Percentiles rank a stretch among this genome's conserved stretches.
Evolutionary conservation across 306 rosid genomes (phyloP).

Genomic region (Castanea crenata): DNA sequence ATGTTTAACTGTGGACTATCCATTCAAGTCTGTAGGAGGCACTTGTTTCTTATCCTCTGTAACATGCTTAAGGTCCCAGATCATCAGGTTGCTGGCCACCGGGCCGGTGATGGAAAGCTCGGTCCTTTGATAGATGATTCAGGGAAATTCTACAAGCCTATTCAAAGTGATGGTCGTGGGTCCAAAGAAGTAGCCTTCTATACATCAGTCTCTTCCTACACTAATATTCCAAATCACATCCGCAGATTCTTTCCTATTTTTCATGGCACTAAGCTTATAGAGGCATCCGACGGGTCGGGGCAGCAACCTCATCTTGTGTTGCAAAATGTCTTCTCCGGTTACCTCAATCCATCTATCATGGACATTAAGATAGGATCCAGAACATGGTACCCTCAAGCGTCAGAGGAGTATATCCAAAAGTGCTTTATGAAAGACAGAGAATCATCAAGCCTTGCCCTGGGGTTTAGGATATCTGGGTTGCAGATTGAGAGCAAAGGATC

Average conservation of each 20-base stretch:
- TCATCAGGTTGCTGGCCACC: conserved; percentile 93
- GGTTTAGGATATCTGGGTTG: conserved; percentile 77
- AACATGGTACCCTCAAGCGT: conserved; percentile 67
- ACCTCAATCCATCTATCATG: conserved; percentile 40
- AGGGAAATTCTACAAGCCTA: conserved; percentile 84
- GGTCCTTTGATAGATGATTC: conserved; percentile 79
- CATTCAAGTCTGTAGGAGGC: background rate
- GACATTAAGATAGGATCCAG: conserved; percentile 86
- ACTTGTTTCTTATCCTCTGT: conserved; percentile 6
- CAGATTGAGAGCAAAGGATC: conserved; percentile 34
- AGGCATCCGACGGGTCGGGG: conserved; percentile 81
- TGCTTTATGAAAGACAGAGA: conserved; percentile 53
- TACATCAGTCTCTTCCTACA: conserved; percentile 27
- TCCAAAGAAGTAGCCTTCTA: conserved; percentile 55
- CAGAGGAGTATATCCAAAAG: conserved; percentile 56
- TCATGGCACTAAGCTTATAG: conserved; percentile 43
- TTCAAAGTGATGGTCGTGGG: conserved; percentile 60
- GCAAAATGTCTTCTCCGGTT: conserved; percentile 38
- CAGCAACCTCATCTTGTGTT: conserved; percentile 59
- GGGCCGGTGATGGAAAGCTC: conserved; percentile 45
- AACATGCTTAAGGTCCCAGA: conserved; percentile 70
- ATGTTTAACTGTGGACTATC: background rate
- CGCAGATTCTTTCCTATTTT: conserved; percentile 59
- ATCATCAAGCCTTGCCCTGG: conserved; percentile 41
- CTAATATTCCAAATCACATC: conserved; percentile 33